Evolutionary conservation across 2,329 filamentous ascomycete genomes (phyloP).

Genomic region (Fusarium phyllophilum): DNA sequence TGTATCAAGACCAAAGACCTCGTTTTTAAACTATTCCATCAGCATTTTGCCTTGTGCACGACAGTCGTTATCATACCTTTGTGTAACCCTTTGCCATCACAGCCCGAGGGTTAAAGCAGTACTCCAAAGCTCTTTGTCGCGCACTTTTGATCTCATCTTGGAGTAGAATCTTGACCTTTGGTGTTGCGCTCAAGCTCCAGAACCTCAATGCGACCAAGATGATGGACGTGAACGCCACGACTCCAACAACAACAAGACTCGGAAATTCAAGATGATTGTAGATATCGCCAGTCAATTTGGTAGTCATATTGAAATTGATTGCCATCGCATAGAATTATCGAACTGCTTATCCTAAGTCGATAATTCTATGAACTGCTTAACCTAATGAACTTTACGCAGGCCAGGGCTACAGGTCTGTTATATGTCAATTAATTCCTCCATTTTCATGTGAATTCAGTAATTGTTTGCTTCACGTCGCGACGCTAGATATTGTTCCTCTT

Average conservation of each 20-base stretch:
- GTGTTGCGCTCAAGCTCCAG: accelerated
- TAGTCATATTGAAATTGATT: too few species aligned
- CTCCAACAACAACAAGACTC: accelerated
- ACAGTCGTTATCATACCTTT: background rate
- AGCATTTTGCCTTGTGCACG: accelerated
- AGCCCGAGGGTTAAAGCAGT: constrained; percentile 12
- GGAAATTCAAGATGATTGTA: accelerated
- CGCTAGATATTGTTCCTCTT: background rate
- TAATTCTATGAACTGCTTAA: too few species aligned
- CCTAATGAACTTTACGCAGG: accelerated
- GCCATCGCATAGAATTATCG: background rate
- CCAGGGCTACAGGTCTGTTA: background rate
- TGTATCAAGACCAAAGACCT: constrained; percentile 17
- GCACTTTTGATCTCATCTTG: constrained; percentile 11
- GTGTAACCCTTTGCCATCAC: constrained; percentile 11
- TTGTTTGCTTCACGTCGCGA: background rate
- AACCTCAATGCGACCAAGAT: background rate
- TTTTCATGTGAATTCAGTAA: background rate
- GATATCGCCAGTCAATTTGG: accelerated
- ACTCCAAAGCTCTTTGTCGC: constrained; percentile 8
- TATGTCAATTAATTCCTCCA: accelerated
- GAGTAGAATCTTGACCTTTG: background rate
- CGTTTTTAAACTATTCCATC: constrained; percentile 6
- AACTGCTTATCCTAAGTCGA: too few species aligned
- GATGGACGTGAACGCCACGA: accelerated